A percentile compares a stretch with the other conserved stretches of the same genome.
phyloP scores from a whole-genome alignment of 257 asterid genomes.

The Paraleonurus japonicus region DNA sequence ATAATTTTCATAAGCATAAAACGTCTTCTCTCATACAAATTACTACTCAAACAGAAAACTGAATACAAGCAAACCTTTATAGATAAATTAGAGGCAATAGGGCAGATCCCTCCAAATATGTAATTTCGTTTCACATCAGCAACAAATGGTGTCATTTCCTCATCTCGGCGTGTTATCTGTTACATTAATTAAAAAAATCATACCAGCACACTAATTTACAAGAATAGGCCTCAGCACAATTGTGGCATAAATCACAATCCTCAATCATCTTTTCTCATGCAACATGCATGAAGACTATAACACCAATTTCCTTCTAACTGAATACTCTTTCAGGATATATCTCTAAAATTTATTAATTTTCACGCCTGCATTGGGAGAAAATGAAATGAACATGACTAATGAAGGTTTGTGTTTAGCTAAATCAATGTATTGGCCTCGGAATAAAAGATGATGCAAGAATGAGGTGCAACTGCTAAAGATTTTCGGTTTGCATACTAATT shows the following conservation, averaged over 20 bases:
- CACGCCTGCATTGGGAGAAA: not conserved
- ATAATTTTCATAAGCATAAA: conserved; percentile 23
- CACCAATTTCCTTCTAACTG: not conserved
- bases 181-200: conserved; percentile 15
- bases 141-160: conserved; percentile 87
- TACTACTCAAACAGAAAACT: conserved; percentile 20
- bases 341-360: conserved; percentile 5
- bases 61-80: conserved; percentile 63
- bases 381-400: conserved; percentile 1
- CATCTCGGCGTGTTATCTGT: conserved; percentile 96
- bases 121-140: conserved; percentile 84
- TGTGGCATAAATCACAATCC: not conserved
- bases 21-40: not conserved
- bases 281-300: not conserved
- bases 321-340: conserved; percentile 13
- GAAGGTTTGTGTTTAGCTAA: conserved; percentile 2
- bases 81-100: conserved; percentile 77
- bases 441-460: not conserved
- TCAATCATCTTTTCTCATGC: not conserved
- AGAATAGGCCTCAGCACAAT: conserved; percentile 5
- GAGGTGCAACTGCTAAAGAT: conserved; percentile 11
- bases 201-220: conserved; percentile 6
- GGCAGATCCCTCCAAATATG: conserved; percentile 92
- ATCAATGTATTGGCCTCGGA: not conserved
- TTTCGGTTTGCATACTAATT: conserved; percentile 5